These are phyloP conservation scores for Pythium sp. DNA, from an alignment of 352 stramenopile species.

Conservation along the genomic window DNA sequence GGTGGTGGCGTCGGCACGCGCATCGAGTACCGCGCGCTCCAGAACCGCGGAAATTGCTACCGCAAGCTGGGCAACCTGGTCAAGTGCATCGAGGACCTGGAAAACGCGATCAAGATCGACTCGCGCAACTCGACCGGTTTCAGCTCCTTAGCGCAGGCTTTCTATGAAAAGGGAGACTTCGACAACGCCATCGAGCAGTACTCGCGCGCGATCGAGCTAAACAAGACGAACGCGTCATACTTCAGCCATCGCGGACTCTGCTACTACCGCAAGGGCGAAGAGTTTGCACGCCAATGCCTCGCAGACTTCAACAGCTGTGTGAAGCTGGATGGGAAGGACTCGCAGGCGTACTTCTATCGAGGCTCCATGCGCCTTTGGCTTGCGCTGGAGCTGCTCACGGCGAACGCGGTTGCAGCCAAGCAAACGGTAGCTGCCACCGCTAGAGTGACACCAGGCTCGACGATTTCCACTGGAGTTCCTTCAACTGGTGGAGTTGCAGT, in stretches of 20 bases:
- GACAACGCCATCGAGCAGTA: constrained; percentile 62
- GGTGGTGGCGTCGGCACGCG: constrained; percentile 39
- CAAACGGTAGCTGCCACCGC: background rate
- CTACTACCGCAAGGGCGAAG: constrained; percentile 62
- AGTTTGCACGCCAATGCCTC: constrained; percentile 51
- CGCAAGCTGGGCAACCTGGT: constrained; percentile 48
- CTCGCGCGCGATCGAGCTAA: constrained; percentile 62
- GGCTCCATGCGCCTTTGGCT: constrained; percentile 64
- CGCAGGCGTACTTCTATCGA: constrained; percentile 75
- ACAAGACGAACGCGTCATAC: constrained; percentile 51
- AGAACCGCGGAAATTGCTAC: constrained; percentile 66
- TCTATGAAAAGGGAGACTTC: constrained; percentile 50
- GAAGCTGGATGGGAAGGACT: constrained; percentile 69
- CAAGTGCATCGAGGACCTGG: constrained; percentile 75
- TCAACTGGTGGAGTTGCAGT: background rate
- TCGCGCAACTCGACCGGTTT: constrained; percentile 61
- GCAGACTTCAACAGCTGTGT: constrained; percentile 72
- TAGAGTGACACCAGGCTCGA: background rate
- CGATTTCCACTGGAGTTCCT: background rate
- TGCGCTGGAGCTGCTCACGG: constrained; percentile 40
- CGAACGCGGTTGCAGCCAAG: background rate
- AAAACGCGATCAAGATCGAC: constrained; percentile 69
- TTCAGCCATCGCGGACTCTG: constrained; percentile 68
- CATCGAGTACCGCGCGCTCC: constrained; percentile 65
- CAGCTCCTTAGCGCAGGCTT: constrained; percentile 57